Conservation (phyloP, 352 stramenopile species). For the Pythium vanterpoolii region DNA sequence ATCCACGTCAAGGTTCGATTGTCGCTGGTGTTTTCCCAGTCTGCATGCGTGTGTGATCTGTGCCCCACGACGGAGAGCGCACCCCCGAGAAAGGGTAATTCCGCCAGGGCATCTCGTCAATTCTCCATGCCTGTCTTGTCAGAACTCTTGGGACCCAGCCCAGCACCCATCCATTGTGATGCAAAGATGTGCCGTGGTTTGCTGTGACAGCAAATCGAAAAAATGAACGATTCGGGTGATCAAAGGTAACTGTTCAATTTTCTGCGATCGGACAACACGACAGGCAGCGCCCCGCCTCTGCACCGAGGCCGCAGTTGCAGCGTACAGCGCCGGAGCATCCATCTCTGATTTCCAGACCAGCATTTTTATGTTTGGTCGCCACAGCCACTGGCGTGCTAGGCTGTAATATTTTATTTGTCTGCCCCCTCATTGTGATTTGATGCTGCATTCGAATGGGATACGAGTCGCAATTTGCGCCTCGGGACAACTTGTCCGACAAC, state of each 20-base stretch:
- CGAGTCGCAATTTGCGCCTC: neutral
- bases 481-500: neutral
- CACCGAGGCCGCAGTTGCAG: conserved; percentile 14
- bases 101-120: too few species aligned
- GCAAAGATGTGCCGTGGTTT: neutral
- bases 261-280: conserved; percentile 10
- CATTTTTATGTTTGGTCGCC: conserved; percentile 13
- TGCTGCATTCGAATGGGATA: neutral
- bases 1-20: too few species aligned
- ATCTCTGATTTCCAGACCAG: conserved; percentile 16
- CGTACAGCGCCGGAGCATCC: neutral
- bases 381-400: conserved; percentile 13
- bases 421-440: conserved; percentile 9
- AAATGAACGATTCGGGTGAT: neutral
- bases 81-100: too few species aligned
- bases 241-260: neutral
- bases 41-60: too few species aligned
- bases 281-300: conserved; percentile 10
- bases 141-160: too few species aligned
- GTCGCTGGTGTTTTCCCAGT: too few species aligned
- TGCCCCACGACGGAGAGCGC: too few species aligned
- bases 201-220: too few species aligned
- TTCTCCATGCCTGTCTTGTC: too few species aligned
- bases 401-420: conserved; percentile 3
- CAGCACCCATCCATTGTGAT: too few species aligned